Percentiles rank a stretch among this genome's conserved stretches.
phyloP scores from a whole-genome alignment of 371 early-diverging fungal genomes.

The Choanephora cucurbitarum region DNA sequence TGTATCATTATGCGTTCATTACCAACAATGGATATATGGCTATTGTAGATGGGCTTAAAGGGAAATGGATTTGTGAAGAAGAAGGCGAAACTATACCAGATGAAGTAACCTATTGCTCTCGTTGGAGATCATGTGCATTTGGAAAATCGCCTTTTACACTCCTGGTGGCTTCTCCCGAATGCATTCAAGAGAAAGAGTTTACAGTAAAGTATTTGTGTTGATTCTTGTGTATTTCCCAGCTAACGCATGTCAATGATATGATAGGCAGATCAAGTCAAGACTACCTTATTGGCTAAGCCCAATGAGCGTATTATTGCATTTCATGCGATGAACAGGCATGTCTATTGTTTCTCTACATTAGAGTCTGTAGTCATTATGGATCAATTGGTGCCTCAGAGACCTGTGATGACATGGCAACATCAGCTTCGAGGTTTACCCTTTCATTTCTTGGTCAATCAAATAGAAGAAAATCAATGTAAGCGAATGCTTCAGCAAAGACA shows the following conservation, averaged over 20 bases:
- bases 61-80: conserved; percentile 5
- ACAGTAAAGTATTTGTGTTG: conserved; percentile 4
- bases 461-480: background rate
- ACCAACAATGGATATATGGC: conserved; percentile 22
- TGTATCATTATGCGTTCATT: conserved; percentile 12
- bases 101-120: conserved; percentile 7
- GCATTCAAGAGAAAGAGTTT: conserved; percentile 11
- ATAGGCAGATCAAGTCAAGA: background rate
- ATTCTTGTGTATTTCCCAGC: background rate
- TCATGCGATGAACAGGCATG: background rate
- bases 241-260: background rate
- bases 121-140: conserved; percentile 20
- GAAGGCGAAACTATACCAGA: conserved; percentile 1
- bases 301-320: conserved; percentile 22
- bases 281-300: conserved; percentile 4
- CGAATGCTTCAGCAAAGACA: no score
- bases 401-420: conserved; percentile 14
- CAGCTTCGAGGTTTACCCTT: background rate
- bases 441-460: background rate
- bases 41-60: conserved; percentile 8
- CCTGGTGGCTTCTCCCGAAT: conserved; percentile 15
- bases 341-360: conserved; percentile 17
- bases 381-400: background rate
- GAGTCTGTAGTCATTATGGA: conserved; percentile 13
- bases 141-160: conserved; percentile 2